Evolutionary conservation across 257 asterid genomes (phyloP), one percentile per base, ranked within the genome.

Genomic region (Przewalskia tangutica): DNA sequence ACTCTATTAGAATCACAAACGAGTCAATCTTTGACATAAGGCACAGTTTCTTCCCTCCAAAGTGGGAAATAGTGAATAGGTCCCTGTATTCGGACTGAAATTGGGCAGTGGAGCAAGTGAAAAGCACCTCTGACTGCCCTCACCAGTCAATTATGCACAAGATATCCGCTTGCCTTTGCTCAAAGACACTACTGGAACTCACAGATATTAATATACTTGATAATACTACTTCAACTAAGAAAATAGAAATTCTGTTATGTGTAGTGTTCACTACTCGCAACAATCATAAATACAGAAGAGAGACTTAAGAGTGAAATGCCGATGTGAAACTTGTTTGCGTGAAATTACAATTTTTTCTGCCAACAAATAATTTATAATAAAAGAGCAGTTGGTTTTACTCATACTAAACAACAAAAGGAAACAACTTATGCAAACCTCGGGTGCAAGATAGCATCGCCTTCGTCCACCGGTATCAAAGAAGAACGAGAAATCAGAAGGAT

Each of bases 381-480:
- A 48, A 48, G 42, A 68, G 9, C 9, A 68, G 55, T 68, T 0
- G 9, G 7, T 66, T 36, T 23, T 32, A 64, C 75, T 53, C 59
- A 66, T 54, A 50, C 13, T 18, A 78, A 48, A 48, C 75, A 66
- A 36, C 51, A 66, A 66, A 66, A 1, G 46, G 81, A 68, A 76
- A 70, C 83, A 79, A 81, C 23, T 48, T 48, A 73, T 48, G 48
- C 92, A 64, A 84, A 96, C 99, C 99, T 96, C 99, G 2, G 99
- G 99, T 64, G 99, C 98, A 84, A 96, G 93, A 88, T 96, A 96
- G 83, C 99, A 96, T 71, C 99, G 98, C 82, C 99, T 96, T 91
- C 98, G 90, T 88, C 98, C 99, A 81, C 99, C 99, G 79, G 99
- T 95, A 86, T 95, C 99, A 82, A 96, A 96, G 94, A 96, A 96